Percentiles rank a stretch among this genome's conserved stretches.
These are phyloP conservation scores for Colletotrichum falcatum DNA, from an alignment of 2,329 filamentous ascomycete genomes.

Conservation along the genomic window DNA sequence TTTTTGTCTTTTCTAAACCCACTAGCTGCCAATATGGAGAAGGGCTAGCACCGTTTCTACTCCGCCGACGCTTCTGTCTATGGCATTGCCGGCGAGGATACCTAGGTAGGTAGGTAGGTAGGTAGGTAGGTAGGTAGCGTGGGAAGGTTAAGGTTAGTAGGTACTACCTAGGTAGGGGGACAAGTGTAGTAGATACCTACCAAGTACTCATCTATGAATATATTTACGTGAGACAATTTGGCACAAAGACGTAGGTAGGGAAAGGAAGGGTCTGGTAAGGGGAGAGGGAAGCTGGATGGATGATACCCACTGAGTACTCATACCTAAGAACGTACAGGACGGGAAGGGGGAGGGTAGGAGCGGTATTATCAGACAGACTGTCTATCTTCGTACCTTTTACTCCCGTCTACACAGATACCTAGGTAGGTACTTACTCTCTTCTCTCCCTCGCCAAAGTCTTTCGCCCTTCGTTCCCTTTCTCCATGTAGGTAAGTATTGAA, in stretches of 20 bases:
- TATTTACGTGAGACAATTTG: not conserved
- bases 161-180: not conserved
- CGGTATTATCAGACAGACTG: not conserved
- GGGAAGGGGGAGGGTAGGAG: not conserved
- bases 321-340: not conserved
- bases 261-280: too few relatives aligned
- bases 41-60: not conserved
- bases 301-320: not conserved
- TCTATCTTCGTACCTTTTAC: not conserved
- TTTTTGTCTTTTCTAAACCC: not conserved
- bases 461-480: not conserved
- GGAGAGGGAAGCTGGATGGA: not conserved
- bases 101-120: too few relatives aligned
- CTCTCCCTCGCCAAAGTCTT: not conserved
- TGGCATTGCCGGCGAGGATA: not conserved
- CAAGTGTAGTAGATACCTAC: not conserved
- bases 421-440: not conserved
- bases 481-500: not conserved
- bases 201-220: too few relatives aligned
- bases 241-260: not conserved
- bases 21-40: not conserved
- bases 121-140: too few relatives aligned
- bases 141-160: not conserved
- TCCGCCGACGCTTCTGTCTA: slow-evolving; percentile 20
- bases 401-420: not conserved